Percentiles rank a stretch among this genome's conserved stretches.
Evolutionary conservation across 2,329 filamentous ascomycete species (phyloP).

Genomic region (Arthrocladium fulminans): DNA sequence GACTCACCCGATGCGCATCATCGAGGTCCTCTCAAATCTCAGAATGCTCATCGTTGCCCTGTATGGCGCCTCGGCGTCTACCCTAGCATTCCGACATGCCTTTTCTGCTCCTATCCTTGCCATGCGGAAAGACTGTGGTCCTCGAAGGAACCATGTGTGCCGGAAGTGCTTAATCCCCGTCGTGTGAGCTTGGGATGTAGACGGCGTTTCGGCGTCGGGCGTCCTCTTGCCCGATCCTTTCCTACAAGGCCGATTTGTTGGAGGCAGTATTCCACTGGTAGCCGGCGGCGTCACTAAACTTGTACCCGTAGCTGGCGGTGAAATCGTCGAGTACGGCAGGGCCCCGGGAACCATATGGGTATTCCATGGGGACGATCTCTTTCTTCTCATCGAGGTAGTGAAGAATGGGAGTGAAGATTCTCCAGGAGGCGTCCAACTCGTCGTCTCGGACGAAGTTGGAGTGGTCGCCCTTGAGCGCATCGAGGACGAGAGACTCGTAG

Average conservation of each 20-base stretch:
- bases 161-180: too few relatives aligned
- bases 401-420: constrained; percentile 92
- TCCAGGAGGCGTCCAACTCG: constrained; percentile 95
- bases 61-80: too few relatives aligned
- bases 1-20: too few relatives aligned
- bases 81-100: too few relatives aligned
- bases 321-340: constrained; percentile 96
- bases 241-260: constrained; percentile 10
- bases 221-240: background rate
- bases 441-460: constrained; percentile 98
- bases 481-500: constrained; percentile 94
- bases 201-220: too few relatives aligned
- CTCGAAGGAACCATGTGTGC: too few relatives aligned
- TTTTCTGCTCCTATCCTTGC: too few relatives aligned
- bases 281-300: constrained; percentile 91
- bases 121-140: too few relatives aligned
- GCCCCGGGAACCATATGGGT: constrained; percentile 95
- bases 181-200: too few relatives aligned
- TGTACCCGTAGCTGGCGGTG: constrained; percentile 95
- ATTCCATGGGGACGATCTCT: constrained; percentile 99
- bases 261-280: constrained; percentile 81
- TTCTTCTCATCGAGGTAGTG: constrained; percentile 99
- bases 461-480: constrained; percentile 97
- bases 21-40: too few relatives aligned
- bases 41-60: too few relatives aligned